These are phyloP conservation scores for Paraglomus brasilianum DNA, from an alignment of 192 early-diverging fungal genomes.

Conservation along the genomic window DNA sequence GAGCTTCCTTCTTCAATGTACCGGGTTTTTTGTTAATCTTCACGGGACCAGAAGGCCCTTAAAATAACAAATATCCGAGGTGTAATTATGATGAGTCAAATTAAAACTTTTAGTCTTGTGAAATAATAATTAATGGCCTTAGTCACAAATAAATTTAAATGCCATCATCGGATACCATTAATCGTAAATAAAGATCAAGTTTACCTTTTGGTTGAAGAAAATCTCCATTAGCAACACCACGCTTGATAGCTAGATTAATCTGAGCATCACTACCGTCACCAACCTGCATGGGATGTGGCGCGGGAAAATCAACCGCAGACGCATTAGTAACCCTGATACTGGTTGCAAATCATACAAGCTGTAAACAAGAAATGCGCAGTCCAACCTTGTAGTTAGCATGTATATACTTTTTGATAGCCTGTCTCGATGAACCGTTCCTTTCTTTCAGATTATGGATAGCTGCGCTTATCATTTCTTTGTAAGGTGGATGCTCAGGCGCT, in stretches of 20 bases:
- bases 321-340: too few relatives aligned
- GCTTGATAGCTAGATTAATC: constrained; percentile 67
- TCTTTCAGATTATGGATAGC: constrained; percentile 64
- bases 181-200: not conserved
- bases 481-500: constrained; percentile 44
- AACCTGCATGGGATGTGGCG: not conserved
- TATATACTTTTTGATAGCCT: constrained; percentile 80
- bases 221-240: constrained; percentile 59
- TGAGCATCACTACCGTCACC: constrained; percentile 53
- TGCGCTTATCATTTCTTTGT: constrained; percentile 48
- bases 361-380: too few relatives aligned
- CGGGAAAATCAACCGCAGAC: too few relatives aligned
- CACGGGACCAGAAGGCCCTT: constrained; percentile 58
- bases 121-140: constrained; percentile 1
- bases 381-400: constrained; percentile 66
- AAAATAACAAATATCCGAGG: constrained; percentile 19
- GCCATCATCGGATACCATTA: not conserved
- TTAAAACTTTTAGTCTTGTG: not conserved
- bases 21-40: constrained; percentile 61
- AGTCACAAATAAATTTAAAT: not conserved
- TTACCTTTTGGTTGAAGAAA: constrained; percentile 68
- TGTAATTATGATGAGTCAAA: constrained; percentile 10
- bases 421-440: constrained; percentile 70
- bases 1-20: constrained; percentile 49
- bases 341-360: too few relatives aligned